phyloP scores from a whole-genome alignment of 495 filamentous ascomycete species.

The Antarctomyces pellizariae region DNA sequence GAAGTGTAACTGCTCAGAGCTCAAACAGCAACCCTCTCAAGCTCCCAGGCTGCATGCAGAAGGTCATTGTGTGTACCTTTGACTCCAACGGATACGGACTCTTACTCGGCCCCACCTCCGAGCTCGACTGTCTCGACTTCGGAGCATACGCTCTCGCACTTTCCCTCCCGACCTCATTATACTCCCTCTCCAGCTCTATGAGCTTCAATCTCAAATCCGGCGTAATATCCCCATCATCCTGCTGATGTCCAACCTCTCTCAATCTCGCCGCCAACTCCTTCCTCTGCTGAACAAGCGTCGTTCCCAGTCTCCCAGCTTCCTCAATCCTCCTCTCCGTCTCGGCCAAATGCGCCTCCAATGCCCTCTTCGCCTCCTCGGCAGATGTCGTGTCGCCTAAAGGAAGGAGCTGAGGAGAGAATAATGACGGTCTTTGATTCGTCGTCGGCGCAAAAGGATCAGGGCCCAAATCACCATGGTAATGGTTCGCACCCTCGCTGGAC shows the following conservation, averaged over 20 bases:
- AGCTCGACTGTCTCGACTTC: slow-evolving; percentile 48
- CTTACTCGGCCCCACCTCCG: slow-evolving; percentile 32
- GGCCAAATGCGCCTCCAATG: slow-evolving; percentile 70
- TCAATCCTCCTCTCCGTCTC: slow-evolving; percentile 82
- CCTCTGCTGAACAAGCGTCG: slow-evolving; percentile 62
- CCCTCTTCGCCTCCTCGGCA: slow-evolving; percentile 65
- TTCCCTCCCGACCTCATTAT: slow-evolving; percentile 82
- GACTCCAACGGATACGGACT: slow-evolving; percentile 40
- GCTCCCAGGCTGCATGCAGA: not conserved
- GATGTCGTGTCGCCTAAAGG: slow-evolving; percentile 54
- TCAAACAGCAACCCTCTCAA: slow-evolving; percentile 2
- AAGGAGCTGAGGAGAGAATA: slow-evolving; percentile 58
- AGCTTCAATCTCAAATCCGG: slow-evolving; percentile 67
- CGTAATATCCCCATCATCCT: slow-evolving; percentile 59
- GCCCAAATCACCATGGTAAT: too few relatives aligned
- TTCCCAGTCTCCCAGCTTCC: slow-evolving; percentile 73
- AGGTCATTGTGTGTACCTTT: slow-evolving; percentile 16
- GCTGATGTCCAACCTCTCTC: slow-evolving; percentile 59
- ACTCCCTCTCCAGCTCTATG: slow-evolving; percentile 74
- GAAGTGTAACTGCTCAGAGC: slow-evolving; percentile 1
- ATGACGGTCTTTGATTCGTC: too few relatives aligned
- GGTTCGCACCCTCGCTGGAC: too few relatives aligned
- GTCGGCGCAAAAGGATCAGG: too few relatives aligned
- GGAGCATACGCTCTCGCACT: slow-evolving; percentile 76
- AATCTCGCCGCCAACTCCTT: slow-evolving; percentile 57